These are phyloP conservation scores for Blastobotrys chiropterorum DNA, from an alignment of 805 yeast species.

Conservation along the genomic window DNA sequence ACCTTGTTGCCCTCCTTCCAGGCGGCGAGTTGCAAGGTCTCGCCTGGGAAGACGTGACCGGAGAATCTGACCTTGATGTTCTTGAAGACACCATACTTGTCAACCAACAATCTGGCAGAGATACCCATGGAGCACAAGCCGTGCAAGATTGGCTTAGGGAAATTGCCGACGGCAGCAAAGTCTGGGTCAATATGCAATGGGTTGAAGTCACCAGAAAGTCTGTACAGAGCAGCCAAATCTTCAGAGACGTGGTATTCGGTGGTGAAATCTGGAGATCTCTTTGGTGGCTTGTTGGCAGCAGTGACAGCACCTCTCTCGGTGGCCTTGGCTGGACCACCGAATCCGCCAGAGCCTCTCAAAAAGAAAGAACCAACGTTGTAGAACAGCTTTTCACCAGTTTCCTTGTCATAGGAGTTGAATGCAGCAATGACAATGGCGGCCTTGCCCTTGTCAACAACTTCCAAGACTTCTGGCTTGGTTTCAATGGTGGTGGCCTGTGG, in stretches of 20 bases:
- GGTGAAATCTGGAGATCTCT: conserved; percentile 60
- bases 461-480: conserved; percentile 63
- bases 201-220: conserved; percentile 89
- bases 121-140: conserved; percentile 89
- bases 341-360: conserved; percentile 63
- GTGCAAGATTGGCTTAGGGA: conserved; percentile 82
- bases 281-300: conserved; percentile 56
- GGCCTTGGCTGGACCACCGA: conserved; percentile 45
- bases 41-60: conserved; percentile 93
- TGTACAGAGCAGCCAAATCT: conserved; percentile 83
- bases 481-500: conserved; percentile 62
- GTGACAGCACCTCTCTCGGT: conserved; percentile 56
- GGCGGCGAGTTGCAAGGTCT: conserved; percentile 68
- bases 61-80: conserved; percentile 89
- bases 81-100: conserved; percentile 71
- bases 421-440: conserved; percentile 73
- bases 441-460: conserved; percentile 75
- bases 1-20: conserved; percentile 76
- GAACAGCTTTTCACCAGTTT: conserved; percentile 63
- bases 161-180: conserved; percentile 83
- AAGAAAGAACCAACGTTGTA: conserved; percentile 81
- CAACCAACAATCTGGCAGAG: conserved; percentile 65
- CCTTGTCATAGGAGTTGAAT: conserved; percentile 59
- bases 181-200: conserved; percentile 93
- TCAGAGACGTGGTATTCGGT: conserved; percentile 49